Evolutionary conservation across 2,329 filamentous ascomycete genomes (phyloP), one percentile per base, ranked within the genome.

Genomic region (Calycina marina): DNA sequence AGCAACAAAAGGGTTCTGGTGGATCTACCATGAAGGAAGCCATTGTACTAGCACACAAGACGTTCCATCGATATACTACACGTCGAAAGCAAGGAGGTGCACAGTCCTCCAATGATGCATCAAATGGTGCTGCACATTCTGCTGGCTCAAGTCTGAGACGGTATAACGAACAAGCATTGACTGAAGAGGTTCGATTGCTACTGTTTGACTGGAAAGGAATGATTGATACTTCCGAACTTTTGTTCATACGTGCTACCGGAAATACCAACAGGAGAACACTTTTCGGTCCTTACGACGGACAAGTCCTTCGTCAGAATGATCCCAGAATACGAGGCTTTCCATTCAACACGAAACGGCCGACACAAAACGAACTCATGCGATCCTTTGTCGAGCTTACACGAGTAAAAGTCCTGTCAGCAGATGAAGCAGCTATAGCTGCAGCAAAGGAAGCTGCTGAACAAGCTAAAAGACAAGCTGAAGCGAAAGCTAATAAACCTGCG

Each of bases 1-100:
- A 85, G 40, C 63, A 79, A 32, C 70, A 72, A 22, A 88, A 82
- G 51, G 72, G 72, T 32, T 63, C 65, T 3, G 62, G 69, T 9
- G 79, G 80, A 0, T 65, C 78, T 1, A 70, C 93, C 51, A 85
- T 92, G 43, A 69, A 83, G 32, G 81, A 93, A 49, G 84, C 88
- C 4, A 79, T 78, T 0, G 83, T 96, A 1, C 67, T 94, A 27
- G 88, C 85, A 0, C 88, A 96, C 57, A 98, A 98, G 61, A 94
- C 88, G 0, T 98, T 96, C 55, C 92, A 98, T 55, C 72, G 90
- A 36, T 98, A 98, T 52, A 98, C 92, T 0, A 98, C 90, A 4
- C 69, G 90, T 42, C 71, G 90, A 44, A 98, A 98, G 55, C 90
- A 98, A 55, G 90, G 90, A 63, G 90, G 92, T 25, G 77, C 85